A percentile compares a stretch with the other conserved stretches of the same genome.
Evolutionary conservation across 371 early-diverging fungal species (phyloP).

Genomic region (Amoeboradix gromovi): DNA sequence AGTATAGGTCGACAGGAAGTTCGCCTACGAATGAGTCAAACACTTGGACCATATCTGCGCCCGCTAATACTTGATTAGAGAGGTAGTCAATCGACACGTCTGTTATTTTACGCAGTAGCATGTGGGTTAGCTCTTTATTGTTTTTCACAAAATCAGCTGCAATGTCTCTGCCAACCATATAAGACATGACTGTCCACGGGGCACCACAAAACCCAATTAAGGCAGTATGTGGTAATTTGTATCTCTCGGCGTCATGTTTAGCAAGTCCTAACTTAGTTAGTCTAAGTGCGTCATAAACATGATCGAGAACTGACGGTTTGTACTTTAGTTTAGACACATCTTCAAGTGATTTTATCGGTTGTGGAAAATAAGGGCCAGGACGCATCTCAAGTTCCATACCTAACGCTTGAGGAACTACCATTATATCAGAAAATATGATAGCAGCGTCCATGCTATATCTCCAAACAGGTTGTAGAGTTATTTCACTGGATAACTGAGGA

Average conservation of each 20-base stretch:
- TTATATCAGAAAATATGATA: slow-evolving; percentile 88
- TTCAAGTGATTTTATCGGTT: slow-evolving; percentile 35
- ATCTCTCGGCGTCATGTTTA: background rate
- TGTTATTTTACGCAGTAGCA: slow-evolving; percentile 42
- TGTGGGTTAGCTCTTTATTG: slow-evolving; percentile 44
- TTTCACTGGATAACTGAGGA: slow-evolving; percentile 60
- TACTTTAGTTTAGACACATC: slow-evolving; percentile 26
- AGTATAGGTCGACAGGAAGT: slow-evolving; percentile 47
- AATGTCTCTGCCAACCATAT: slow-evolving; percentile 82
- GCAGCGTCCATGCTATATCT: slow-evolving; percentile 73
- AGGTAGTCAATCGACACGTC: slow-evolving; percentile 55
- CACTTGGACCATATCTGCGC: slow-evolving; percentile 77
- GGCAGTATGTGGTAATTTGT: slow-evolving; percentile 7
- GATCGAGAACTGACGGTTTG: background rate
- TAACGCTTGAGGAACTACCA: slow-evolving; percentile 86
- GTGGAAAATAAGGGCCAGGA: slow-evolving; percentile 72
- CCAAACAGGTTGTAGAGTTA: slow-evolving; percentile 82
- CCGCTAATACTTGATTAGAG: slow-evolving; percentile 77
- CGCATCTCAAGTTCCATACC: slow-evolving; percentile 76
- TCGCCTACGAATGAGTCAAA: slow-evolving; percentile 92
- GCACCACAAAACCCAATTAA: slow-evolving; percentile 83
- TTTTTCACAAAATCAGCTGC: slow-evolving; percentile 66
- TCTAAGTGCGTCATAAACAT: background rate
- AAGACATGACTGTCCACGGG: slow-evolving; percentile 92
- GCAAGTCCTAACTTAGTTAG: background rate